Conservation (phyloP, 202 grass and related monocot species). For the Schoenoplectus tabernaemontani region DNA sequence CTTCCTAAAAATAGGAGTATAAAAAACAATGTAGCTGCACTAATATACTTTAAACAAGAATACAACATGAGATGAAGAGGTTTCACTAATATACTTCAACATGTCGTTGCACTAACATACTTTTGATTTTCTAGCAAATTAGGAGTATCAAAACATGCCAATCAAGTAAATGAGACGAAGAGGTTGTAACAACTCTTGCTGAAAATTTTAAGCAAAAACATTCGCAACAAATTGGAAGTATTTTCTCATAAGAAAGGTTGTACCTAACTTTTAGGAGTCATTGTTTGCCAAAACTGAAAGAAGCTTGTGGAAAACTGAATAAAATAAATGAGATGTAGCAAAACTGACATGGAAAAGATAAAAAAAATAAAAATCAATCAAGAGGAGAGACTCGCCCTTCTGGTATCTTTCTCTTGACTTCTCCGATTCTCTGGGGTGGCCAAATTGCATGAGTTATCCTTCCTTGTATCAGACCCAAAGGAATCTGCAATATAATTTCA, state of each 20-base stretch:
- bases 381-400: constrained; percentile 42
- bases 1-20: not conserved
- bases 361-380: constrained; percentile 11
- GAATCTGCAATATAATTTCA: constrained; percentile 46
- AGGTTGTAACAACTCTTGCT: not conserved
- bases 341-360: not conserved
- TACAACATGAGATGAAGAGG: too few relatives aligned
- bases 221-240: not conserved
- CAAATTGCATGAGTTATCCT: constrained; percentile 60
- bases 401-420: constrained; percentile 45
- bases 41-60: not conserved
- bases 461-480: constrained; percentile 60
- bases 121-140: not conserved
- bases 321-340: not conserved
- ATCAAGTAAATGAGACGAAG: not conserved
- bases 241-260: not conserved
- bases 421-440: constrained; percentile 55
- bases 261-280: not conserved
- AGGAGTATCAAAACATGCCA: not conserved
- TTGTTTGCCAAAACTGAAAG: not conserved
- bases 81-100: too few relatives aligned
- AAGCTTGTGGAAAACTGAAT: not conserved
- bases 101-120: not conserved
- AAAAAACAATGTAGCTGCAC: not conserved
- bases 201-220: not conserved